phyloP scores from a whole-genome alignment of 2,329 filamentous ascomycete genomes.

The Cladophialophora yegresii region DNA sequence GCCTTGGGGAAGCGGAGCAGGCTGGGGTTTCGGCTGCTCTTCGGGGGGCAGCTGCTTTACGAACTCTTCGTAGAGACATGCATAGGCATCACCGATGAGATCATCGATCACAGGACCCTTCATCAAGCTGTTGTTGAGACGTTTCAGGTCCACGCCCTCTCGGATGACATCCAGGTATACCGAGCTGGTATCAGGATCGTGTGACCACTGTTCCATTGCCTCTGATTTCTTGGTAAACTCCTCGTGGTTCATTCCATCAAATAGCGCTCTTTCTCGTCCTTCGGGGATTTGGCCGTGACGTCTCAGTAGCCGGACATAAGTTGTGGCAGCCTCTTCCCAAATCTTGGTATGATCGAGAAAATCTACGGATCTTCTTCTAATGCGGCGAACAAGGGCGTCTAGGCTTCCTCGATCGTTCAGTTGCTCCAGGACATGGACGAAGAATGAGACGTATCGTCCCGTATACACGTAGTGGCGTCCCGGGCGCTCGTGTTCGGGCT shows the following conservation, averaged over 20 bases:
- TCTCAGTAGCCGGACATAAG: slow-evolving; percentile 63
- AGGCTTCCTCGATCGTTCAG: slow-evolving; percentile 74
- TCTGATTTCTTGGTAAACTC: slow-evolving; percentile 64
- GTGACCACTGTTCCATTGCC: slow-evolving; percentile 61
- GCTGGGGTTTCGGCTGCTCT: slow-evolving; percentile 26
- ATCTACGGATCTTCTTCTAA: slow-evolving; percentile 79
- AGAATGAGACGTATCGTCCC: slow-evolving; percentile 79
- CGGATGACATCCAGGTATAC: slow-evolving; percentile 63
- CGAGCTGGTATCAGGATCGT: slow-evolving; percentile 51
- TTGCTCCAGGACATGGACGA: slow-evolving; percentile 71
- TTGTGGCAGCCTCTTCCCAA: slow-evolving; percentile 63
- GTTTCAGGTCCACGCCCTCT: slow-evolving; percentile 69
- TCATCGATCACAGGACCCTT: slow-evolving; percentile 86
- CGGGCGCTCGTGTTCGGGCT: slow-evolving; percentile 79
- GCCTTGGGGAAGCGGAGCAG: slow-evolving; percentile 26
- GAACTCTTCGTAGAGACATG: slow-evolving; percentile 69
- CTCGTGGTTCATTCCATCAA: slow-evolving; percentile 65
- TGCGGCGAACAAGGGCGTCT: slow-evolving; percentile 74
- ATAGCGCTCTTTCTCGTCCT: slow-evolving; percentile 65
- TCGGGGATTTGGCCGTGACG: slow-evolving; percentile 58
- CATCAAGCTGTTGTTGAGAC: slow-evolving; percentile 82
- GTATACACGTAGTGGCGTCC: slow-evolving; percentile 93
- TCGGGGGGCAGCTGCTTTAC: slow-evolving; percentile 47
- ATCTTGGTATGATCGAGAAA: slow-evolving; percentile 64
- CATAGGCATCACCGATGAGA: slow-evolving; percentile 88